These are phyloP conservation scores for Populus hybrid DNA, from an alignment of 441 rosid genomes.

Conservation along the genomic window DNA sequence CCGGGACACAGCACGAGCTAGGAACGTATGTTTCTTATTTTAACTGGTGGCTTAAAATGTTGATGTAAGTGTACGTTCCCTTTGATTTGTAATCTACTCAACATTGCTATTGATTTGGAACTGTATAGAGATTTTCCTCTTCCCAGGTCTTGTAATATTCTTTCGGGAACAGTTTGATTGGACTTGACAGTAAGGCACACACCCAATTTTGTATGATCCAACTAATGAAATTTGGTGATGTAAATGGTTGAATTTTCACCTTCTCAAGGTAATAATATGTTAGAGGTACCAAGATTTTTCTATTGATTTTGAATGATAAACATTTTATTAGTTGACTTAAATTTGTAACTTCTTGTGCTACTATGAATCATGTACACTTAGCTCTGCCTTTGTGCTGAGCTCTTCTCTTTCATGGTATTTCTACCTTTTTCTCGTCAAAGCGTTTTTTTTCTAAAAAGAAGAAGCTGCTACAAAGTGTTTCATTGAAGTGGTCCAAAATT, in stretches of 20 bases:
- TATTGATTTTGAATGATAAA: too few relatives aligned
- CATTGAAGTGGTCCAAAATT: too few relatives aligned
- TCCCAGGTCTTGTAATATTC: conserved; percentile 20
- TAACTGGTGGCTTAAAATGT: conserved; percentile 25
- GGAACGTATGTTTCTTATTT: conserved; percentile 44
- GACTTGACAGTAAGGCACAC: background rate
- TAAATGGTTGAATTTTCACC: background rate
- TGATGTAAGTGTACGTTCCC: conserved; percentile 13
- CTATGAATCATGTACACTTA: too few relatives aligned
- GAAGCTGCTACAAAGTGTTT: too few relatives aligned
- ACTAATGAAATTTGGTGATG: conserved; percentile 1
- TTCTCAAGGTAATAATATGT: background rate
- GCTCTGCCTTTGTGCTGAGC: too few relatives aligned
- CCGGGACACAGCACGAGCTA: conserved; percentile 43
- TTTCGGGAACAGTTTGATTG: background rate
- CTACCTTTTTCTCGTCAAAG: too few relatives aligned
- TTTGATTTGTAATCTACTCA: conserved; percentile 16
- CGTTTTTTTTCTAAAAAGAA: too few relatives aligned
- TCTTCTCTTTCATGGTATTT: too few relatives aligned
- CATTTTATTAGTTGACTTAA: background rate
- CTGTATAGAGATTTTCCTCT: conserved; percentile 12
- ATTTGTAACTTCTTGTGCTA: background rate
- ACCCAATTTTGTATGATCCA: conserved; percentile 3
- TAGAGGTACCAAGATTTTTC: background rate
- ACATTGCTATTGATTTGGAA: conserved; percentile 26